Conservation (phyloP, 1,139 yeast species). For the Diutina neorugosa region DNA sequence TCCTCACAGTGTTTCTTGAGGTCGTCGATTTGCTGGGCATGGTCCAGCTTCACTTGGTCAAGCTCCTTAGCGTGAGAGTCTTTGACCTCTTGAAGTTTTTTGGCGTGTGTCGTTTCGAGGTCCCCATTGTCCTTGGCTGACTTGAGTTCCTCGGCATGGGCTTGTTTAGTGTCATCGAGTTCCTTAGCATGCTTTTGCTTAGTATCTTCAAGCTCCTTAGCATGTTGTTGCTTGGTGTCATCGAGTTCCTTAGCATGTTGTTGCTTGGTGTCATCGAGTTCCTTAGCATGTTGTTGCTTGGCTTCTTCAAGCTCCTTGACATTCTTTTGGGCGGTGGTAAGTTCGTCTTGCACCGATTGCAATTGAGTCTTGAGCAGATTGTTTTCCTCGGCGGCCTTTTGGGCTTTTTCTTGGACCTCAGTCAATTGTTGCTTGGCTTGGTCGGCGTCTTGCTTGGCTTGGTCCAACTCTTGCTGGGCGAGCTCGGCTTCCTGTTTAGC, state of each 20-base stretch:
- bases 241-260: neutral
- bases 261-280: neutral
- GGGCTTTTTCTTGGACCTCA: neutral
- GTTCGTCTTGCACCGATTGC: neutral
- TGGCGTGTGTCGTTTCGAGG: neutral
- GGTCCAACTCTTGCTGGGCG: neutral
- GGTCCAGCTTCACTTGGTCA: neutral
- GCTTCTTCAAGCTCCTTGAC: neutral
- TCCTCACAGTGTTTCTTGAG: neutral
- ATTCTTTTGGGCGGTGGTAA: neutral
- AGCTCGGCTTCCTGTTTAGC: neutral
- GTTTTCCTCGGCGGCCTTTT: neutral
- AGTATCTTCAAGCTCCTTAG: neutral
- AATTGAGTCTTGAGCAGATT: neutral
- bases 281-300: neutral
- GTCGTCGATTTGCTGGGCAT: neutral
- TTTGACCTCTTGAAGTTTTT: neutral
- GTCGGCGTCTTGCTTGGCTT: neutral
- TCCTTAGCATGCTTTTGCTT: neutral
- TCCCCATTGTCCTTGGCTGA: neutral
- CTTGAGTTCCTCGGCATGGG: neutral
- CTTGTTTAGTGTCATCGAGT: neutral
- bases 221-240: neutral
- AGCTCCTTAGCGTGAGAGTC: neutral
- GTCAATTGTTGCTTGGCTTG: neutral